phyloP scores from a whole-genome alignment of 805 yeast species.

The Candida methanosorbosa region DNA sequence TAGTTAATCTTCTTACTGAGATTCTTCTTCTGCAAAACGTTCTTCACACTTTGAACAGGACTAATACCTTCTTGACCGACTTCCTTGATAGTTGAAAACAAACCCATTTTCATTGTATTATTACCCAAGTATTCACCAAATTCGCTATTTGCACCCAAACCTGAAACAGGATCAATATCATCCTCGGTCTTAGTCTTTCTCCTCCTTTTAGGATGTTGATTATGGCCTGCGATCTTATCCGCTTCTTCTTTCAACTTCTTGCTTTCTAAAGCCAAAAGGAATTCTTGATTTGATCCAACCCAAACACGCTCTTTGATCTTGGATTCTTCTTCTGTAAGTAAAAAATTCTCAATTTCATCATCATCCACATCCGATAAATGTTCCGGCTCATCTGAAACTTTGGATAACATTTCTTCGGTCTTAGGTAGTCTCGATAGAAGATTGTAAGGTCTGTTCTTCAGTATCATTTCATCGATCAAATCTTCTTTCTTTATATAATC shows the following conservation, averaged over 20 bases:
- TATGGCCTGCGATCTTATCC: constrained; percentile 77
- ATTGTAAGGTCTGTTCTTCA: constrained; percentile 44
- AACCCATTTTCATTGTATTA: constrained; percentile 16
- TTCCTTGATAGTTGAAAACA: constrained; percentile 35
- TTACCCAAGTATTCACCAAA: constrained; percentile 16
- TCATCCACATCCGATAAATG: constrained; percentile 75
- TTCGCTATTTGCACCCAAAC: constrained; percentile 7
- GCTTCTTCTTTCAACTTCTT: constrained; percentile 80
- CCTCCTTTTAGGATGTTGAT: constrained; percentile 42
- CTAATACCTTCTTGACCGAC: constrained; percentile 36
- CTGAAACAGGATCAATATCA: constrained; percentile 16
- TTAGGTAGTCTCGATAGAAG: constrained; percentile 46
- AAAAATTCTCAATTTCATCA: constrained; percentile 56
- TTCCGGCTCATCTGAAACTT: constrained; percentile 51
- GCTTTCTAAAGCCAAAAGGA: constrained; percentile 73
- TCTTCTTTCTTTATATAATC: constrained; percentile 15
- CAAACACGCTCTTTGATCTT: constrained; percentile 74
- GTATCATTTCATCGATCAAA: constrained; percentile 25
- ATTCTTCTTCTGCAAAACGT: constrained; percentile 64
- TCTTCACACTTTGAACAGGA: constrained; percentile 75
- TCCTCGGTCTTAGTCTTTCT: constrained; percentile 17
- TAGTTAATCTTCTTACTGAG: constrained; percentile 89
- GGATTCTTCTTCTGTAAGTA: constrained; percentile 63
- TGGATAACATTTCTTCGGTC: constrained; percentile 41
- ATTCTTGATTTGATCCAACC: constrained; percentile 86